A percentile compares a stretch with the other conserved stretches of the same genome.
phyloP scores from a whole-genome alignment of 306 rosid genomes.

The Trifolium dubium region DNA sequence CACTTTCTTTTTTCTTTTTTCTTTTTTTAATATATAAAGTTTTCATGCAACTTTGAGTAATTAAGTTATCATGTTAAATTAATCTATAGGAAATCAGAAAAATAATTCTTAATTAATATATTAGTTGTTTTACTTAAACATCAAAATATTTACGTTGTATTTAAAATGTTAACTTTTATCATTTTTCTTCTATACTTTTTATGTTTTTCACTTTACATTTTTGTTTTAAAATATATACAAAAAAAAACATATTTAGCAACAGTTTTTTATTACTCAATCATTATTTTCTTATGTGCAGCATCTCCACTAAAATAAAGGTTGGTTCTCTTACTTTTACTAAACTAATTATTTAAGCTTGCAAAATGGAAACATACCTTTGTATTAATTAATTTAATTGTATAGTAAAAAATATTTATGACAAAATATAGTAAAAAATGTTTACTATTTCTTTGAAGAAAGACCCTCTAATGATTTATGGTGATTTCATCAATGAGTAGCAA shows the following conservation, averaged over 20 bases:
- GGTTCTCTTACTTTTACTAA: constrained; percentile 34
- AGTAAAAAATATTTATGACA: background rate
- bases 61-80: constrained; percentile 11
- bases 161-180: no score
- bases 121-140: no score
- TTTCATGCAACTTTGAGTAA: constrained; percentile 41
- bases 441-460: constrained; percentile 46
- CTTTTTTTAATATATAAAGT: constrained; percentile 13
- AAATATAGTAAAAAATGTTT: constrained; percentile 25
- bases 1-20: constrained; percentile 27
- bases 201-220: no score
- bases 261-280: no score
- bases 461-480: constrained; percentile 52
- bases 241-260: no score
- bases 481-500: constrained; percentile 51
- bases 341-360: constrained; percentile 30
- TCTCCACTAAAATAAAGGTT: constrained; percentile 40
- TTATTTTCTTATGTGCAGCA: background rate
- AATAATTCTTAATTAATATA: constrained; percentile 14
- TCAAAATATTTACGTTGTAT: no score
- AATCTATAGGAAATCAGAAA: constrained; percentile 26
- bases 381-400: constrained; percentile 12
- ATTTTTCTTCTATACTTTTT: no score
- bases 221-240: no score
- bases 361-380: constrained; percentile 46